A percentile compares a stretch with the other conserved stretches of the same genome.
Evolutionary conservation across 2,329 filamentous ascomycete genomes (phyloP).

Genomic region (Aspergillus sp.): DNA sequence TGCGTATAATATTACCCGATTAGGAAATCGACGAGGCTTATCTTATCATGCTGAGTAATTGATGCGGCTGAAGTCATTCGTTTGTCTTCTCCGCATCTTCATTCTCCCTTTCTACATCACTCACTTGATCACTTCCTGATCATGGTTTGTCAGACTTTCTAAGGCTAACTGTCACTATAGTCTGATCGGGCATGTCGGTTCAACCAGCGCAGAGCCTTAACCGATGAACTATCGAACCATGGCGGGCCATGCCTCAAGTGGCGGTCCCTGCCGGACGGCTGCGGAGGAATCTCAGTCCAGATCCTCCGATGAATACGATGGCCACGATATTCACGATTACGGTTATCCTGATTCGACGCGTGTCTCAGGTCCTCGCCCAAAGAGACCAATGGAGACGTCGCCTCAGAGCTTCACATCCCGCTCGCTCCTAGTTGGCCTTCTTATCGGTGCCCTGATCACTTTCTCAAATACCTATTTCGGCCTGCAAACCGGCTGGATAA

Average conservation of each 20-base stretch:
- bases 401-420: slow-evolving; percentile 75
- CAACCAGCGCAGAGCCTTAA: slow-evolving; percentile 1
- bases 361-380: slow-evolving; percentile 1
- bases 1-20: not conserved
- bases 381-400: slow-evolving; percentile 19
- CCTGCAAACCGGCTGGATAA: slow-evolving; percentile 81
- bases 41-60: not conserved
- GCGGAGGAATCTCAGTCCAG: slow-evolving; percentile 8
- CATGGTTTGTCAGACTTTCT: not conserved
- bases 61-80: not conserved
- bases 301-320: not conserved
- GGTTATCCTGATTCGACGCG: slow-evolving; percentile 1
- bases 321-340: not conserved
- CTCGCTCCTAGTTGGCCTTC: slow-evolving; percentile 73
- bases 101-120: not conserved
- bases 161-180: not conserved
- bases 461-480: slow-evolving; percentile 99
- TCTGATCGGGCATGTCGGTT: not conserved
- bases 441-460: slow-evolving; percentile 85
- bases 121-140: not conserved
- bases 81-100: not conserved
- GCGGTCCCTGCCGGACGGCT: slow-evolving; percentile 4
- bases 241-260: slow-evolving; percentile 24
- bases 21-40: not conserved
- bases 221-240: slow-evolving; percentile 38